Evolutionary conservation across 2,329 filamentous ascomycete genomes (phyloP).

Genomic region (Nothomitra cinnamomea): DNA sequence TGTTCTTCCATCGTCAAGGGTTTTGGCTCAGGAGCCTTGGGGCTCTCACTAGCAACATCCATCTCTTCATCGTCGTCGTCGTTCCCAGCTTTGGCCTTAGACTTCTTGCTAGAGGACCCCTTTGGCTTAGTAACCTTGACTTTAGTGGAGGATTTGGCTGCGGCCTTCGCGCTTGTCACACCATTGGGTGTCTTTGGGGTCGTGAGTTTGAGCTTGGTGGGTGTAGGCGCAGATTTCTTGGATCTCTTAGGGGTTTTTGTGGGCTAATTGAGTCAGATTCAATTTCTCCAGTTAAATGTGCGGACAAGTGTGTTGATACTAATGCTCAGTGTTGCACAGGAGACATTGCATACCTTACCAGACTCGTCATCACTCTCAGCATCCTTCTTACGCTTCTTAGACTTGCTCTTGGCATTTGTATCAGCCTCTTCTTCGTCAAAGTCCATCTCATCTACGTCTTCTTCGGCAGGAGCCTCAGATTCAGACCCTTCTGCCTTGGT

Average conservation of each 20-base stretch:
- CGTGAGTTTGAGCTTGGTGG: conserved; percentile 32
- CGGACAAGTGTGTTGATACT: background rate
- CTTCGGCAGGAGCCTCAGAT: conserved; percentile 9
- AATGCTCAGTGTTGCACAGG: background rate
- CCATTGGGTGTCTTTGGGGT: conserved; percentile 39
- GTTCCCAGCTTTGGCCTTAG: conserved; percentile 34
- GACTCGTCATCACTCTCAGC: conserved; percentile 50
- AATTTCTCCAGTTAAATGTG: background rate
- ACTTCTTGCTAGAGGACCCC: conserved; percentile 28
- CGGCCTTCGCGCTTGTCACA: conserved; percentile 11
- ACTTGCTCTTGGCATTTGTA: conserved; percentile 24
- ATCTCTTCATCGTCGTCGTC: conserved; percentile 38
- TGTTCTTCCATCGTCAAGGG: conserved; percentile 36
- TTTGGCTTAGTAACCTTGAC: conserved; percentile 25
- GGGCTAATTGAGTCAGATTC: conserved; percentile 25
- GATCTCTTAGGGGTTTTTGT: conserved; percentile 43
- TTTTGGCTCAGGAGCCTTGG: conserved; percentile 30
- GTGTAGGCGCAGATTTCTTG: conserved; percentile 16
- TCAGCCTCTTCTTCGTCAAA: conserved; percentile 16
- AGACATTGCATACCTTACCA: conserved; percentile 37
- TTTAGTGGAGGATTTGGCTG: conserved; percentile 26
- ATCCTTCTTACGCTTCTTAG: conserved; percentile 25
- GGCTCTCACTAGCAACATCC: conserved; percentile 32
- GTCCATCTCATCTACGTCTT: conserved; percentile 3
- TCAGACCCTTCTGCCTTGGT: conserved; percentile 2